A percentile compares a stretch with the other conserved stretches of the same genome.
phyloP scores from a whole-genome alignment of 1,284 basidiomycete genomes.

The Ustilago tritici region DNA sequence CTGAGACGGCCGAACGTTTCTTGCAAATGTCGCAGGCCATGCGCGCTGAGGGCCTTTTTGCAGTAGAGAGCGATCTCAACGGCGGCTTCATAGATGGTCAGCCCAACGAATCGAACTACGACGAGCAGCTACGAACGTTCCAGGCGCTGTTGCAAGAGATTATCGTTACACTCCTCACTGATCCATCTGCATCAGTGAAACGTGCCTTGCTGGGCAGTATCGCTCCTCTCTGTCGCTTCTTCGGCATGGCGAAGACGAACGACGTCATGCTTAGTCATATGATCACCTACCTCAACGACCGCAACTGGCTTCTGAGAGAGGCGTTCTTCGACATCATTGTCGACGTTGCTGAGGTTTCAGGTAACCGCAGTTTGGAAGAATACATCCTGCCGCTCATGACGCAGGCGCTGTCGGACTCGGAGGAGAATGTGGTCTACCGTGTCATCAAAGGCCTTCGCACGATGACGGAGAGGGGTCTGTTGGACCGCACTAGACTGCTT shows the following conservation, averaged over 20 bases:
- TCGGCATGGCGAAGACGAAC: conserved; percentile 91
- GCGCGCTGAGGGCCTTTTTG: conserved; percentile 82
- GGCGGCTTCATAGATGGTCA: conserved; percentile 71
- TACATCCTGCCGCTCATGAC: conserved; percentile 93
- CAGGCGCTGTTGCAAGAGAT: conserved; percentile 89
- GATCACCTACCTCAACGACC: conserved; percentile 98
- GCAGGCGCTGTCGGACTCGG: conserved; percentile 85
- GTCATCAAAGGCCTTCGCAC: conserved; percentile 86
- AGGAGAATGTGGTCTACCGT: conserved; percentile 90
- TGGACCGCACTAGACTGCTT: conserved; percentile 93
- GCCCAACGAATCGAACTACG: conserved; percentile 54
- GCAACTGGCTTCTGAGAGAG: conserved; percentile 85
- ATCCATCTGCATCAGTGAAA: conserved; percentile 73
- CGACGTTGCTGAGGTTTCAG: conserved; percentile 77
- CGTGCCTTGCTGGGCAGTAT: conserved; percentile 78
- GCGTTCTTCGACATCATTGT: conserved; percentile 97
- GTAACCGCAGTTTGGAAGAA: conserved; percentile 72
- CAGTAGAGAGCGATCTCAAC: conserved; percentile 78
- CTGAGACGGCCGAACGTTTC: conserved; percentile 84
- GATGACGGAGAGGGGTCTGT: conserved; percentile 85
- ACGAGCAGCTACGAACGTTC: conserved; percentile 78
- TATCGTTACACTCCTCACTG: conserved; percentile 78
- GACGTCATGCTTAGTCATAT: conserved; percentile 95
- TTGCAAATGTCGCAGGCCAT: conserved; percentile 92
- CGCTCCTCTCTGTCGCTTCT: conserved; percentile 88